Conservation (phyloP, 441 rosid species). For the Daphne laureola region DNA sequence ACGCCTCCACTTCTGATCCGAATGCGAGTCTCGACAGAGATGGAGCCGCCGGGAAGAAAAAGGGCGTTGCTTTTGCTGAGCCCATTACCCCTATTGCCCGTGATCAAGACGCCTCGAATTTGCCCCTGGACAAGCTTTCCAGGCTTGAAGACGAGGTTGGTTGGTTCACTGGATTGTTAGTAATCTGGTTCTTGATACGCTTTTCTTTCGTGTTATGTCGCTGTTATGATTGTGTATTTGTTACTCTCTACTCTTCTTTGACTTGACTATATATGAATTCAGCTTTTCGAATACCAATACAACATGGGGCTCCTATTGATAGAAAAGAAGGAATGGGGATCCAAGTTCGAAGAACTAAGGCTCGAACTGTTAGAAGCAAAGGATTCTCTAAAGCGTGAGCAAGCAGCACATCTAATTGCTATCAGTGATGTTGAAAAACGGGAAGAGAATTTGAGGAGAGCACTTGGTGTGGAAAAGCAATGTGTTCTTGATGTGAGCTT, state of each 20-base stretch:
- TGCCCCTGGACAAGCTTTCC: conserved; percentile 35
- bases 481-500: conserved; percentile 77
- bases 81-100: conserved; percentile 42
- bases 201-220: too few relatives aligned
- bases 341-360: conserved; percentile 51
- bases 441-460: conserved; percentile 70
- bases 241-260: not conserved
- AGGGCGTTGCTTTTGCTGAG: conserved; percentile 32
- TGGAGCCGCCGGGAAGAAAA: conserved; percentile 30
- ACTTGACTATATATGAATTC: conserved; percentile 9
- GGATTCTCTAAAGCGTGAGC: conserved; percentile 59
- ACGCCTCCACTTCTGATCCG: conserved; percentile 31
- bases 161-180: conserved; percentile 14
- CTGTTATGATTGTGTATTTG: too few relatives aligned
- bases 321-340: conserved; percentile 77
- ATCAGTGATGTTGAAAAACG: conserved; percentile 64
- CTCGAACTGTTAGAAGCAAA: conserved; percentile 39
- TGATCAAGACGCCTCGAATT: conserved; percentile 27
- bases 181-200: too few relatives aligned
- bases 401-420: conserved; percentile 59
- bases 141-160: conserved; percentile 88
- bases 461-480: conserved; percentile 79
- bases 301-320: conserved; percentile 82
- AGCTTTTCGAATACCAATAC: conserved; percentile 87
- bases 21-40: conserved; percentile 25